Evolutionary conservation across 306 rosid genomes (phyloP), one percentile per base, ranked within the genome.

Genomic region (Carpinus fangiana): DNA sequence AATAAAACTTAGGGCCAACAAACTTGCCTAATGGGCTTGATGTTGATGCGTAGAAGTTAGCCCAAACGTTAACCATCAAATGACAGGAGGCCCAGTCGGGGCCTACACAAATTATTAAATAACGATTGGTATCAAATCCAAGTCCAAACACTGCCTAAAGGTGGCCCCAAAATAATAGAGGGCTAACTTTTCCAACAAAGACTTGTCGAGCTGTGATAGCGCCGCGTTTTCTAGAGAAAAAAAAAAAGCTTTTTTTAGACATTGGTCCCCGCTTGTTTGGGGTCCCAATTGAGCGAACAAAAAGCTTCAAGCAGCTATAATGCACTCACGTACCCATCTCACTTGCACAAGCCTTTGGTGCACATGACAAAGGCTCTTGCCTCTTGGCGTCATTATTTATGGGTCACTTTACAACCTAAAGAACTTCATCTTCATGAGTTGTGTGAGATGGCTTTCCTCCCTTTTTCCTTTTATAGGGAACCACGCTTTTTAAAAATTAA

Each of bases 331-430:
- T 31, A 38, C 8, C 18, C 46, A 36, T 8, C 26, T 38, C 71
- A 8, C 71, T 38, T 66, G 48, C 71, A 28, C 43, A 62, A 13
- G 55, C 20, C 38, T 78, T 72, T 14, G 31, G 46, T 76, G 88
- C 90, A 84, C 87, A 84, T 86, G 90, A 76, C 53, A 16, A 51
- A 3, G 60, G 45, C 45, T 38, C 45, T 5, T 41, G 8, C 45
- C 46, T 77, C 70, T 43, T 45, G 12, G 65, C 76, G 76, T 84
- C 77, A 84, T 84, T 81, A 61, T 41, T 41, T 23, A 73, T 82
- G 55, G 77, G 61, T 31, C 76, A 31, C 92, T 84, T 89, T 84
- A 84, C 92, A 89, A 82, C 92, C 82, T 59, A 79, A n/a, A 55
- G 26, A 23, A 21, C 34, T 21, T 8, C 83, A 88, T 84, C 86